These are phyloP conservation scores for Ustilago curta DNA, from an alignment of 1,284 basidiomycete genomes.

Conservation along the genomic window DNA sequence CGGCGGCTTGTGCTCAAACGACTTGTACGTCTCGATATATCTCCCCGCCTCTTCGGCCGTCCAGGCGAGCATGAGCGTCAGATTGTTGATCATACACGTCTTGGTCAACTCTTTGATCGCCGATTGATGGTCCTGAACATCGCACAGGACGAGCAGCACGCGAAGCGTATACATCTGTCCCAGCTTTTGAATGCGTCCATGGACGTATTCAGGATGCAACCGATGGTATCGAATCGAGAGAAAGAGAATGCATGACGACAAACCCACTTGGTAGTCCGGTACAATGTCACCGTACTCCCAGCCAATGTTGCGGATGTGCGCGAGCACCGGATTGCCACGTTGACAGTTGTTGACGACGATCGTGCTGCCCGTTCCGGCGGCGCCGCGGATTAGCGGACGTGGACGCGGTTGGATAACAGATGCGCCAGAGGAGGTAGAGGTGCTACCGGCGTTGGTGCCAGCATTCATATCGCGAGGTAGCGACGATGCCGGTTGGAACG, in stretches of 20 bases:
- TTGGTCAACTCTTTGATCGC: constrained; percentile 93
- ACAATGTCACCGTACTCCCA: constrained; percentile 96
- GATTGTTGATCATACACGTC: constrained; percentile 81
- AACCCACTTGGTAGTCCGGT: constrained; percentile 75
- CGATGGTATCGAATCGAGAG: constrained; percentile 91
- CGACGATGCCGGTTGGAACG: constrained; percentile 46
- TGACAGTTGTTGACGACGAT: constrained; percentile 70
- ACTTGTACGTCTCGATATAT: constrained; percentile 91
- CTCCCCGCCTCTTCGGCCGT: constrained; percentile 87
- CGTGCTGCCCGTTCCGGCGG: constrained; percentile 51
- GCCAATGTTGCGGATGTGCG: constrained; percentile 84
- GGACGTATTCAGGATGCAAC: constrained; percentile 96
- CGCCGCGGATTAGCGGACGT: constrained; percentile 55
- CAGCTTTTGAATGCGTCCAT: constrained; percentile 87
- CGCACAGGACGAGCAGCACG: constrained; percentile 89
- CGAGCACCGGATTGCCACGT: constrained; percentile 88
- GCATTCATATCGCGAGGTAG: constrained; percentile 22
- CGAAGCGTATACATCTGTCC: constrained; percentile 83
- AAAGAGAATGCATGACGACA: constrained; percentile 60
- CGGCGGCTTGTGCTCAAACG: constrained; percentile 91
- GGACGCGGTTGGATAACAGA: constrained; percentile 38
- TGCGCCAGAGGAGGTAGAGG: neutral
- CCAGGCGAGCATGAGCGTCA: constrained; percentile 93
- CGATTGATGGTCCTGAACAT: constrained; percentile 89
- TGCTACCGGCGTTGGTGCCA: neutral